These are phyloP conservation scores for Pseudodiploospora longispora DNA, from an alignment of 2,329 filamentous ascomycete genomes.

Conservation along the genomic window DNA sequence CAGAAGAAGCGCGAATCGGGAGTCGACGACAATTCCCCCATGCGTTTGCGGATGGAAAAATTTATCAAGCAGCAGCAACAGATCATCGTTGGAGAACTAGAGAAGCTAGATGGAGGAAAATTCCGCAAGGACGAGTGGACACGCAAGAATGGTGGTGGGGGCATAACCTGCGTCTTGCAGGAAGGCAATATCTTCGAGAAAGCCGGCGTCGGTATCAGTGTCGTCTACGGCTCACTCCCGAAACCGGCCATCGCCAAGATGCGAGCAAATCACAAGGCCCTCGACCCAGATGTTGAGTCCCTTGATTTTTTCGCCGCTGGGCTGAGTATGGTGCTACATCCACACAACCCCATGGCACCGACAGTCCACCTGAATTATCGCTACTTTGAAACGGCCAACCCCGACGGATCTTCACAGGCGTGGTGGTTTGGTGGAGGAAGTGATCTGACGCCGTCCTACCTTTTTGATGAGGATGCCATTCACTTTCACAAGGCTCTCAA, in stretches of 20 bases:
- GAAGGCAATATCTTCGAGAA: conserved; percentile 98
- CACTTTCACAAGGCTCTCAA: conserved; percentile 96
- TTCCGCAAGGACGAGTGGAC: conserved; percentile 85
- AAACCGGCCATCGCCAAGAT: conserved; percentile 85
- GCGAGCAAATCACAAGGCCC: conserved; percentile 88
- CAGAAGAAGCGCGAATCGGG: conserved; percentile 63
- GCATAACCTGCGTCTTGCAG: conserved; percentile 89
- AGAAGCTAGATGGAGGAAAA: conserved; percentile 71
- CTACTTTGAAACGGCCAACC: conserved; percentile 92
- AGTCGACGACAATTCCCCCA: conserved; percentile 72
- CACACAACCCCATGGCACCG: conserved; percentile 90
- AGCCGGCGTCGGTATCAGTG: conserved; percentile 87
- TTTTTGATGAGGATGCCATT: conserved; percentile 94
- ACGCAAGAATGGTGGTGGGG: conserved; percentile 80
- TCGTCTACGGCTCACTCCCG: conserved; percentile 88
- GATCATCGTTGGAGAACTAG: conserved; percentile 74
- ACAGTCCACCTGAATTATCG: conserved; percentile 98
- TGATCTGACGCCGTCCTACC: conserved; percentile 85
- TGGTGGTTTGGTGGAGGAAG: conserved; percentile 99
- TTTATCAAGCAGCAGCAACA: conserved; percentile 91
- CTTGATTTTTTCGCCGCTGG: conserved; percentile 94
- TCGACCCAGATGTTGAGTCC: conserved; percentile 69
- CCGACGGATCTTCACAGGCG: conserved; percentile 70
- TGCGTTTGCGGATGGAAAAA: conserved; percentile 96
- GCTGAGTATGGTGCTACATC: conserved; percentile 86